Evolutionary conservation across 164 flowering plant genomes (phyloP).

Genomic region (Liquidambar formosana): DNA sequence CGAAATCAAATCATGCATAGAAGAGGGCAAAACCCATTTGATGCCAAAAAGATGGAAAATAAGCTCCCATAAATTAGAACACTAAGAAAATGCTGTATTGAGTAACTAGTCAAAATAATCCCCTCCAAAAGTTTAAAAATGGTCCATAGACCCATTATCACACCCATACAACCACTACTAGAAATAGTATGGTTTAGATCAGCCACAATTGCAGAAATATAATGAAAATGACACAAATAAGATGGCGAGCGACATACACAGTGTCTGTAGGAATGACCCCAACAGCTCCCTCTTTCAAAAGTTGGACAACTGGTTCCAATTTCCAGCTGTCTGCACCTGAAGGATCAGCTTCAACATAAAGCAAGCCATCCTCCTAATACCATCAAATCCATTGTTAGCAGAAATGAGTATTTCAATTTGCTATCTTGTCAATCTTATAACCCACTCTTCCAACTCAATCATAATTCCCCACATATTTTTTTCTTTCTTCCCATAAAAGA

Average conservation of each 20-base stretch:
- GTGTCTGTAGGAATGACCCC: slow-evolving; percentile 95
- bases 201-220: not conserved
- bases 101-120: not conserved
- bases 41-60: too few species aligned
- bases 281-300: slow-evolving; percentile 80
- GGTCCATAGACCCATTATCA: not conserved
- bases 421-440: too few species aligned
- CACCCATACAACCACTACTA: not conserved
- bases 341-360: slow-evolving; percentile 71
- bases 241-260: slow-evolving; percentile 45
- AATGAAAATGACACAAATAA: not conserved
- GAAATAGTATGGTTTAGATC: not conserved
- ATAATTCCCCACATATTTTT: too few species aligned
- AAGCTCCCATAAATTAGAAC: too few species aligned
- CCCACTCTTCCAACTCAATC: too few species aligned
- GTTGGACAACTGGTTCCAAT: slow-evolving; percentile 66
- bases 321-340: slow-evolving; percentile 76
- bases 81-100: too few species aligned
- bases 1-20: too few species aligned
- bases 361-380: slow-evolving; percentile 59
- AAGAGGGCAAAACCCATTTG: too few species aligned
- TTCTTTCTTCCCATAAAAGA: too few species aligned
- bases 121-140: not conserved
- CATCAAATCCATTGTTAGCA: not conserved
- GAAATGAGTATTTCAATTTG: too few species aligned